phyloP scores from a whole-genome alignment of 164 flowering plant species.

The Sedum album region DNA sequence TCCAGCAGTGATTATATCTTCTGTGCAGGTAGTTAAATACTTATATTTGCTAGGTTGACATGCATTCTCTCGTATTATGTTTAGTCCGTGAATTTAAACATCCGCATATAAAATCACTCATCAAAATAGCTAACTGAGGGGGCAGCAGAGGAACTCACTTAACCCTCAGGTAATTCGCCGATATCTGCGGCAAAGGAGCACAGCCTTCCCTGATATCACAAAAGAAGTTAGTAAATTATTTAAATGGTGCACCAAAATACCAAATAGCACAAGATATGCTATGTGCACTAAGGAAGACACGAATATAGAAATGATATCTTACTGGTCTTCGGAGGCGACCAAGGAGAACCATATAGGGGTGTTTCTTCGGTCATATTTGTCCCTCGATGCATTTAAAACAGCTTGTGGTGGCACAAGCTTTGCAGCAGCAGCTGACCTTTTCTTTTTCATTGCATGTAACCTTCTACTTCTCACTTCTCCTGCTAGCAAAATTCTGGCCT shows the following conservation, averaged over 20 bases:
- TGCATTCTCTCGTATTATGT: not conserved
- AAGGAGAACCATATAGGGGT: constrained; percentile 85
- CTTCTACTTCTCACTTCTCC: constrained; percentile 49
- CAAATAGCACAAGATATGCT: not conserved
- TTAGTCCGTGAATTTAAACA: not conserved
- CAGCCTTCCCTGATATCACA: constrained; percentile 56
- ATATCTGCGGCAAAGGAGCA: constrained; percentile 48
- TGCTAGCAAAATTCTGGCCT: constrained; percentile 19
- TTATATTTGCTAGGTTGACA: not conserved
- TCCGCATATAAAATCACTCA: too few relatives aligned
- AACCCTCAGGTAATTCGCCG: constrained; percentile 47
- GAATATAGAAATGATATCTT: constrained; percentile 18
- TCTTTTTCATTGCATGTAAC: constrained; percentile 33
- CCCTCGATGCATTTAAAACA: constrained; percentile 39
- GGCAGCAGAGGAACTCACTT: constrained; percentile 43
- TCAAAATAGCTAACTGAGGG: not conserved
- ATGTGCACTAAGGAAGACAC: not conserved
- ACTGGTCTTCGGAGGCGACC: constrained; percentile 75
- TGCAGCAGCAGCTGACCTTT: constrained; percentile 29
- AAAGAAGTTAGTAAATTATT: not conserved
- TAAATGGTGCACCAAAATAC: not conserved
- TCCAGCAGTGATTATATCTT: not conserved
- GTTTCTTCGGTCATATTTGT: constrained; percentile 32
- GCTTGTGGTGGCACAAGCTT: constrained; percentile 31
- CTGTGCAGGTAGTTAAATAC: not conserved